phyloP scores from a whole-genome alignment of 257 asterid species.

The Solanum raphanifolium region DNA sequence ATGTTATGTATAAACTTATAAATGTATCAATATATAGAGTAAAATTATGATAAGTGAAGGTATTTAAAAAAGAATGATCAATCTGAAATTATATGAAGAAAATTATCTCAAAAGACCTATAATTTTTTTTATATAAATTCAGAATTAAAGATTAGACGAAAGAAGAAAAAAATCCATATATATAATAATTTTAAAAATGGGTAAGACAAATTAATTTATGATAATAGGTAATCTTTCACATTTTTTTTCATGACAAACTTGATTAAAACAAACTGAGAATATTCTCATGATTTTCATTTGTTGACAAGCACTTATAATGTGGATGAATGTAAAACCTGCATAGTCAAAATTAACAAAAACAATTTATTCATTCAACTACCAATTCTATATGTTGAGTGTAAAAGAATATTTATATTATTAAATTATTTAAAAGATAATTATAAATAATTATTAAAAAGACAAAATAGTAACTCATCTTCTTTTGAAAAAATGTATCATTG shows the following conservation, averaged over 20 bases:
- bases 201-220: background rate
- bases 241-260: background rate
- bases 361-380: background rate
- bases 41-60: background rate
- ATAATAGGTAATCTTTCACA: background rate
- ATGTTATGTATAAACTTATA: background rate
- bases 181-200: background rate
- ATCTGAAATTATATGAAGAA: background rate
- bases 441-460: background rate
- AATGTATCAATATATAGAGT: background rate
- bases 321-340: background rate
- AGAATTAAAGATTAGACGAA: background rate
- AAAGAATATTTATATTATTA: background rate
- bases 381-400: background rate
- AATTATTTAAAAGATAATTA: background rate
- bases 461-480: background rate
- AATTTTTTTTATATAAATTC: background rate
- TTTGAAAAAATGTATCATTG: background rate
- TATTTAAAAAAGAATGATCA: background rate
- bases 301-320: background rate
- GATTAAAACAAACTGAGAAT: background rate
- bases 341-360: background rate
- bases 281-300: background rate
- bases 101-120: background rate
- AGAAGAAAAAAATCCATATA: background rate